Conservation (phyloP, 768 basidiomycete genomes). For the Tylopilus felleus region DNA sequence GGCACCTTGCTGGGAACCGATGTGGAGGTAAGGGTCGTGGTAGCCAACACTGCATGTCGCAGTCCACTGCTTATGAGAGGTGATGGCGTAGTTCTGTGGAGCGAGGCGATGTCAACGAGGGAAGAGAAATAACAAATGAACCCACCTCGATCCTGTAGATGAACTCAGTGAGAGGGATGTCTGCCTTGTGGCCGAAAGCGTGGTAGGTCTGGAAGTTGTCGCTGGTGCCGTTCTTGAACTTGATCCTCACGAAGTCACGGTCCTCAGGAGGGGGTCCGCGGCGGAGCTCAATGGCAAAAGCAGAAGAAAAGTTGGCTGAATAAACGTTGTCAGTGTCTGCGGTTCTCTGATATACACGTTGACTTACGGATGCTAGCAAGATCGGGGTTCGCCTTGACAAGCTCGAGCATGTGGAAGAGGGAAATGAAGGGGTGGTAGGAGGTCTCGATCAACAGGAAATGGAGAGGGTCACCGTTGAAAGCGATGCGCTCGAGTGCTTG, state of each 20-base stretch:
- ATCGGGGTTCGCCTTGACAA: slow-evolving; percentile 54
- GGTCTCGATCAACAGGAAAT: slow-evolving; percentile 72
- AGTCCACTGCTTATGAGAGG: slow-evolving; percentile 44
- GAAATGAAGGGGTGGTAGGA: slow-evolving; percentile 92
- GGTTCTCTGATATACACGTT: neutral
- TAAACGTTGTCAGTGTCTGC: slow-evolving; percentile 4
- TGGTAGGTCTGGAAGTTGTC: slow-evolving; percentile 63
- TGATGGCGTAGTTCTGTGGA: slow-evolving; percentile 42
- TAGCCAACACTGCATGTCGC: slow-evolving; percentile 35
- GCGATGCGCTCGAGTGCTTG: slow-evolving; percentile 72
- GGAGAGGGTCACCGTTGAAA: slow-evolving; percentile 75
- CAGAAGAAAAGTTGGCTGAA: slow-evolving; percentile 69
- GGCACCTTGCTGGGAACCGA: slow-evolving; percentile 30
- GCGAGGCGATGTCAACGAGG: neutral
- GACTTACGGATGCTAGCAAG: slow-evolving; percentile 63
- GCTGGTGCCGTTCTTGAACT: slow-evolving; percentile 79
- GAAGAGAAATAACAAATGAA: neutral
- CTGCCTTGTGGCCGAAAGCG: slow-evolving; percentile 69
- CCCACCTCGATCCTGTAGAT: slow-evolving; percentile 76
- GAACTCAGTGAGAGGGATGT: slow-evolving; percentile 82
- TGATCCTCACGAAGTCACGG: slow-evolving; percentile 80
- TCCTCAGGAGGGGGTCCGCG: slow-evolving; percentile 70
- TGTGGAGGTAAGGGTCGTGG: slow-evolving; percentile 32
- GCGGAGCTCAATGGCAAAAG: slow-evolving; percentile 75
- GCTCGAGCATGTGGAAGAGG: slow-evolving; percentile 75